Evolutionary conservation across 78 protist genomes (phyloP), one percentile per base, ranked within the genome.

Genomic region (Protostelium mycophagum): DNA sequence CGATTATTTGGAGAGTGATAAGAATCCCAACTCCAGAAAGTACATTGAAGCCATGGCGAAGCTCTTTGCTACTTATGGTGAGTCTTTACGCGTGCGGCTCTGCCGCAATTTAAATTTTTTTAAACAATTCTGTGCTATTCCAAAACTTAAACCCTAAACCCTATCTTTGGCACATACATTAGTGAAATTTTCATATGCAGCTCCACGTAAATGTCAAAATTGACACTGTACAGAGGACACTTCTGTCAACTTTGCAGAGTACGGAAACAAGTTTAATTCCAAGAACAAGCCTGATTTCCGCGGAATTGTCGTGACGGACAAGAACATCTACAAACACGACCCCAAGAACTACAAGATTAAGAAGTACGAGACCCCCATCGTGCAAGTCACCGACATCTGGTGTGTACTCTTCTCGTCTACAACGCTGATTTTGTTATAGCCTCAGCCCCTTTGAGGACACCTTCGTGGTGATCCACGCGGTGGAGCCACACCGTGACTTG

Each of bases 281-380:
- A 91, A 89, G 36, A 92, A 86, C 92, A 88, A 89, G 28, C 89
- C 91, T 29, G 95, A 95, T 63, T 73, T 84, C 88, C 91, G 97
- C 38, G 93, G 88, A 88, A 83, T 96, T 38, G 89, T 96, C 25
- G 90, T 96, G 28, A 94, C 97, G 31, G 90, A 90, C 38, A 38
- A 84, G 85, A 51, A 84, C 83, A 39, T 96, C 28, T 95, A 95
- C 93, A 87, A 96, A 39, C 84, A 88, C 38, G 97, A 95, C n/a
- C 96, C 96, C 31, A 87, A 89, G 83, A 87, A 94, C 84, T 91
- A 86, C 28, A 95, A 95, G 86, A 90, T 92, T 51, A 93, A 93
- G 91, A 93, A 93, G 86, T 90, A 87, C 89, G 95, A 91, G 35
- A 93, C 95, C 37, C 95, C 95, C 31, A 37, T 93, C 73, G 95